Evolutionary conservation across 257 asterid species (phyloP).

Genomic region (Nicotiana noctiflora): DNA sequence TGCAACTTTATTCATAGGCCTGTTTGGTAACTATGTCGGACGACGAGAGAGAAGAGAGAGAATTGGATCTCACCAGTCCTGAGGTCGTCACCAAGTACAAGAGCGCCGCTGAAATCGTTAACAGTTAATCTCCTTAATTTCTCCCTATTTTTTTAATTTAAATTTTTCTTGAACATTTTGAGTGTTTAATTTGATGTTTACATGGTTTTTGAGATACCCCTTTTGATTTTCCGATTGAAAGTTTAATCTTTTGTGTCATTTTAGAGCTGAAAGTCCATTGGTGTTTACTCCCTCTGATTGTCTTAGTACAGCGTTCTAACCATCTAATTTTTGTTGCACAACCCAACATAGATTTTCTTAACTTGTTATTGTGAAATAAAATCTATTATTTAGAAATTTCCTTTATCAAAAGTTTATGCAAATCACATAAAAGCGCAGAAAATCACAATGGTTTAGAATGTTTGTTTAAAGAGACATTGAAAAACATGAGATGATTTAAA

Average conservation of each 20-base stretch:
- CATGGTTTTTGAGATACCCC: not conserved
- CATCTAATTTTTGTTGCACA: not conserved
- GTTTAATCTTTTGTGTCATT: not conserved
- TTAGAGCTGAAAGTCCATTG: not conserved
- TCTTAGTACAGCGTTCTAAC: not conserved
- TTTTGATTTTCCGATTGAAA: not conserved
- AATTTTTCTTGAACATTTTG: not conserved
- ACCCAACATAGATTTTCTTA: not conserved
- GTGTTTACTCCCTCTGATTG: not conserved
- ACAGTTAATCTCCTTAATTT: conserved; percentile 35
- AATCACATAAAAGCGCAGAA: not conserved
- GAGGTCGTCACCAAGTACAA: conserved; percentile 96
- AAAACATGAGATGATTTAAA: too few species aligned
- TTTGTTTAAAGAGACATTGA: not conserved
- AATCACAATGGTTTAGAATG: not conserved
- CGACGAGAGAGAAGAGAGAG: conserved; percentile 89
- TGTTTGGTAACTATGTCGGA: conserved; percentile 56
- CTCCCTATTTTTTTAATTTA: not conserved
- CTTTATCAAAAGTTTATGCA: not conserved
- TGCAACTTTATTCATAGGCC: not conserved
- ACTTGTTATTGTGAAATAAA: not conserved
- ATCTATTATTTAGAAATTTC: too few species aligned
- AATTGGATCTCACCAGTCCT: conserved; percentile 78
- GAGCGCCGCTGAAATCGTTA: conserved; percentile 84
- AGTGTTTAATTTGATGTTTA: not conserved